Evolutionary conservation across 73 alveolate species (phyloP).

Genomic region (Uronychia binucleata): DNA sequence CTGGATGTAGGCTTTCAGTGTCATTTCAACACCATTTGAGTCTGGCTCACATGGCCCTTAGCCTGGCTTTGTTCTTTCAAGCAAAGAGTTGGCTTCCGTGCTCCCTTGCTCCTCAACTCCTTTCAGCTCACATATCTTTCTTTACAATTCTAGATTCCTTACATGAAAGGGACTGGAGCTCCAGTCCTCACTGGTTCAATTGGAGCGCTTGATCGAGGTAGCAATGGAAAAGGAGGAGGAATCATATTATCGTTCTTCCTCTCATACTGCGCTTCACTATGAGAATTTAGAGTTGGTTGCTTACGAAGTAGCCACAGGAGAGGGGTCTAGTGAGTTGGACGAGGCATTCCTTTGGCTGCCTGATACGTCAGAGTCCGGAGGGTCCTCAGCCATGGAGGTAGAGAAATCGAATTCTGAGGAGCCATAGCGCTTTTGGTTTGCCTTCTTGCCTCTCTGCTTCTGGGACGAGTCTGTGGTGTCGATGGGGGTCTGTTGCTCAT

Average conservation of each 20-base stretch:
- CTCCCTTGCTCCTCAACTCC: background rate
- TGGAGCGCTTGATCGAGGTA: background rate
- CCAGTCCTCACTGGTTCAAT: constrained; percentile 41
- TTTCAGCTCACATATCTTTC: background rate
- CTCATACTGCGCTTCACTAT: background rate
- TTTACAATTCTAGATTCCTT: background rate
- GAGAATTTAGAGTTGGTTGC: background rate
- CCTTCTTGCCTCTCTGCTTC: background rate
- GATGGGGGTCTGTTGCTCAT: background rate
- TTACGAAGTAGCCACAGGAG: background rate
- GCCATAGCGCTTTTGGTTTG: background rate
- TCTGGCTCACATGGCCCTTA: background rate
- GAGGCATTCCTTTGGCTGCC: background rate
- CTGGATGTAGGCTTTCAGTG: background rate
- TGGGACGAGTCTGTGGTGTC: background rate
- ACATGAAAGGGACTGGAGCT: constrained; percentile 42
- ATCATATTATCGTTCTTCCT: background rate
- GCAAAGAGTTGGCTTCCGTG: constrained; percentile 1
- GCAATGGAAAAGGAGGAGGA: background rate
- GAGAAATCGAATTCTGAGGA: background rate
- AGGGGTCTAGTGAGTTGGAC: background rate
- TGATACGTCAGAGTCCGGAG: background rate
- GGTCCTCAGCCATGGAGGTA: background rate
- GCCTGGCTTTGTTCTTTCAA: too few species aligned
- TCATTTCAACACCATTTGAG: background rate